Evolutionary conservation across 1,139 yeast species (phyloP).

Genomic region (Lodderomyces metapsilosis): DNA sequence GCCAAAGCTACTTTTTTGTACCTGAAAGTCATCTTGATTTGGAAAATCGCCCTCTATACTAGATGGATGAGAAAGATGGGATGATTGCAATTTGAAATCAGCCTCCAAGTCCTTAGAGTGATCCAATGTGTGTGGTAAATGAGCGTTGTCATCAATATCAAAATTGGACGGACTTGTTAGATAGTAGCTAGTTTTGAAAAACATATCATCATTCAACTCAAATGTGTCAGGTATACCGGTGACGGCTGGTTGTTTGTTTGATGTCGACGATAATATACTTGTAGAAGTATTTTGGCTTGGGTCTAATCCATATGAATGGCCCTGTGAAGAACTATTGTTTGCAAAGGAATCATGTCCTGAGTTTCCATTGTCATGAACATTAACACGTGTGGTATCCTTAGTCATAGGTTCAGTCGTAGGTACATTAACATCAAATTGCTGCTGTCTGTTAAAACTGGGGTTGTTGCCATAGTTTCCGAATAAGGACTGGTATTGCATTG

Average conservation of each 20-base stretch:
- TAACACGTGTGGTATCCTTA: conserved; percentile 2
- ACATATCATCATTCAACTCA: conserved; percentile 23
- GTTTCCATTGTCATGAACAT: too few relatives aligned
- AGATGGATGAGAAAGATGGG: background rate
- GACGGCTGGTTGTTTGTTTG: background rate
- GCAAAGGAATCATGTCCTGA: too few relatives aligned
- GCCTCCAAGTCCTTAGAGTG: background rate
- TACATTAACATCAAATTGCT: background rate
- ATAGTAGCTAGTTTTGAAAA: conserved; percentile 15
- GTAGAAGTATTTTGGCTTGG: background rate
- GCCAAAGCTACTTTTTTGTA: too few relatives aligned
- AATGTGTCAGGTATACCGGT: conserved; percentile 17
- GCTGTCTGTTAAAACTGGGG: conserved; percentile 3
- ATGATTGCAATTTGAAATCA: background rate
- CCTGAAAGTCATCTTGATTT: background rate
- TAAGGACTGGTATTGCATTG: conserved; percentile 15
- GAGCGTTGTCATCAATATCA: background rate
- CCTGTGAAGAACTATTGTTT: too few relatives aligned
- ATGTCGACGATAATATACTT: background rate
- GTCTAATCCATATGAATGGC: too few relatives aligned
- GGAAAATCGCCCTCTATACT: background rate
- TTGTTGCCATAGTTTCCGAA: conserved; percentile 9
- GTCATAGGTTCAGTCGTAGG: background rate
- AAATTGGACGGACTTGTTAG: conserved; percentile 2
- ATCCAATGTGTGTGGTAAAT: background rate